Evolutionary conservation across 1,284 basidiomycete genomes (phyloP).

Genomic region (Violaceomyces palustris): DNA sequence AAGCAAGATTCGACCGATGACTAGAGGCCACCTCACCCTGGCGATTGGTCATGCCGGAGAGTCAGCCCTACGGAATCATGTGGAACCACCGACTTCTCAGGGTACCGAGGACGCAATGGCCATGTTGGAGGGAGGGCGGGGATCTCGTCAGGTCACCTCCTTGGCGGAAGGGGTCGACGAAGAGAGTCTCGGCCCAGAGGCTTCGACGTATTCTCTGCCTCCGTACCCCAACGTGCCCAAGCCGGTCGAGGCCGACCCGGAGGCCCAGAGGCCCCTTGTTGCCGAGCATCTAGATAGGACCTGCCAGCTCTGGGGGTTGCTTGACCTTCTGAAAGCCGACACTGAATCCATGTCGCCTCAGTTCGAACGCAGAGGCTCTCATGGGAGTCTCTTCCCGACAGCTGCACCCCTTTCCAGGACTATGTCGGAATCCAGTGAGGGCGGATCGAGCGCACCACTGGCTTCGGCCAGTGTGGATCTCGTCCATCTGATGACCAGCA

Average conservation of each 20-base stretch:
- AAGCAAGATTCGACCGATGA: constrained; percentile 17
- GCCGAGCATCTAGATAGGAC: constrained; percentile 8
- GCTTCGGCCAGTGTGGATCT: constrained; percentile 1
- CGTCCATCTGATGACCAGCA: constrained; percentile 12
- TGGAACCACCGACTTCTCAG: too few relatives aligned
- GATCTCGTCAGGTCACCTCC: too few relatives aligned
- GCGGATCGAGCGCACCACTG: background rate
- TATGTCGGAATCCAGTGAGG: background rate
- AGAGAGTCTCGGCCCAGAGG: constrained; percentile 10
- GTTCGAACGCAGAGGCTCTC: constrained; percentile 5
- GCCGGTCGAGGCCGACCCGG: constrained; percentile 30
- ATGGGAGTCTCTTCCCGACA: too few relatives aligned
- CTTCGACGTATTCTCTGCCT: constrained; percentile 6
- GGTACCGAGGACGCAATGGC: too few relatives aligned
- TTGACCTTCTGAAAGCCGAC: constrained; percentile 3
- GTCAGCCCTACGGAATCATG: too few relatives aligned
- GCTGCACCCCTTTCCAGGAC: background rate
- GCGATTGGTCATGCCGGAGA: constrained; percentile 37
- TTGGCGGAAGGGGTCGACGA: constrained; percentile 2
- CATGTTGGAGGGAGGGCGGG: too few relatives aligned
- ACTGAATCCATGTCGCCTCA: too few relatives aligned
- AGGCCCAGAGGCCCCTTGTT: constrained; percentile 12
- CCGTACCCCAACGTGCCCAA: constrained; percentile 21
- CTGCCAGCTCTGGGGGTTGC: constrained; percentile 8
- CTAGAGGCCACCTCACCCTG: constrained; percentile 17